A percentile compares a stretch with the other conserved stretches of the same genome.
Evolutionary conservation across 768 basidiomycete genomes (phyloP).

Genomic region (Russula vinacea): DNA sequence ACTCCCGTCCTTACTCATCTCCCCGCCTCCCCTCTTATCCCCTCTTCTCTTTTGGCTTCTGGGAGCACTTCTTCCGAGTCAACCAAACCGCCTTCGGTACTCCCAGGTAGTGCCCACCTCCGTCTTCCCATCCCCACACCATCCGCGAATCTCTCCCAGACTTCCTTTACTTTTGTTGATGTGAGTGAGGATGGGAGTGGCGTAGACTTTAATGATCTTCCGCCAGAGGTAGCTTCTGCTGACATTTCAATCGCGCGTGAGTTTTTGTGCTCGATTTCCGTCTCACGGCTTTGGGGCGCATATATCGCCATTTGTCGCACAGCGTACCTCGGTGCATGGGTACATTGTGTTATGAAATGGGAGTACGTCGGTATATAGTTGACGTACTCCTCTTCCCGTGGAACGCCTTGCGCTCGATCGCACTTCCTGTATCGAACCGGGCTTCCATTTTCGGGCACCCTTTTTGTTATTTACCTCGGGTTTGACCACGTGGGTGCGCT

Average conservation of each 20-base stretch:
- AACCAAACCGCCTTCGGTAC: not conserved
- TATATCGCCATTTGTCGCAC: not conserved
- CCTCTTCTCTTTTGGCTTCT: conserved; percentile 5
- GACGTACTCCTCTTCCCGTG: conserved; percentile 8
- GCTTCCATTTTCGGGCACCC: conserved; percentile 15
- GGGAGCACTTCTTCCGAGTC: conserved; percentile 4
- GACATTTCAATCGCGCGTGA: conserved; percentile 38
- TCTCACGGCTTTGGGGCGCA: conserved; percentile 3
- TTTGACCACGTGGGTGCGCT: conserved; percentile 20
- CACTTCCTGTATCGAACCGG: not conserved
- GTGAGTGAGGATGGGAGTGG: conserved; percentile 20
- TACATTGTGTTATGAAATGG: not conserved
- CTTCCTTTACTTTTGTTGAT: conserved; percentile 29
- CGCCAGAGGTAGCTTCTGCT: conserved; percentile 35
- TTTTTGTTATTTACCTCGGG: not conserved
- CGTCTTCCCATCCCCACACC: conserved; percentile 31
- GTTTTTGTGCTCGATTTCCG: conserved; percentile 28
- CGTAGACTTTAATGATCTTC: conserved; percentile 31
- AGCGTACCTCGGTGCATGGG: not conserved
- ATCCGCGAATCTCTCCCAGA: conserved; percentile 30
- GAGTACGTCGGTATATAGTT: conserved; percentile 4
- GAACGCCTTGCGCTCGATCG: conserved; percentile 3
- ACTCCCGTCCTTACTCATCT: conserved; percentile 25
- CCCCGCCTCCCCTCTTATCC: conserved; percentile 5
- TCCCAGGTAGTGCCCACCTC: conserved; percentile 21